Conservation (phyloP, 352 stramenopile genomes). For the Halophytophthora batemanensis region DNA sequence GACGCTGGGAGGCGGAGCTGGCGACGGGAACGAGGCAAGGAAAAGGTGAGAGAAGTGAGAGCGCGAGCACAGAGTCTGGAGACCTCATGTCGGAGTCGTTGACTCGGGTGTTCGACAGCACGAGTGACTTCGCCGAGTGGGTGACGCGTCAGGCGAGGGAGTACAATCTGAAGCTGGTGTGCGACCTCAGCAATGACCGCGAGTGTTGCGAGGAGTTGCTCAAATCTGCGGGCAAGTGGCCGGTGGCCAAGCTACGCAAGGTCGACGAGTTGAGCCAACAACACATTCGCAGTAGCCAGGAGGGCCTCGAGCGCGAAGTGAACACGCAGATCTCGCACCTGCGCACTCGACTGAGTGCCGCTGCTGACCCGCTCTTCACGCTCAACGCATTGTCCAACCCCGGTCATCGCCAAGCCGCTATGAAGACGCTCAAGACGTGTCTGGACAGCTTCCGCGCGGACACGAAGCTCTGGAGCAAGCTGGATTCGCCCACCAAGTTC, state of each 20-base stretch:
- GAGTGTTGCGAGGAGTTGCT: constrained; percentile 29
- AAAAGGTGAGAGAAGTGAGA: no score
- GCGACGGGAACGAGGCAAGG: neutral
- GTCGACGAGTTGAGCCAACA: constrained; percentile 17
- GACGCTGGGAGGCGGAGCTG: neutral
- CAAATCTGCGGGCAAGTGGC: constrained; percentile 27
- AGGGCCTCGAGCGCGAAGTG: constrained; percentile 11
- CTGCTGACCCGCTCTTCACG: constrained; percentile 25
- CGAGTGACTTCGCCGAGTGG: constrained; percentile 32
- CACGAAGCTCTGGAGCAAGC: constrained; percentile 16
- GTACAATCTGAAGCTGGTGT: constrained; percentile 10
- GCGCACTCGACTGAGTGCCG: constrained; percentile 25
- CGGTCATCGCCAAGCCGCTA: constrained; percentile 17
- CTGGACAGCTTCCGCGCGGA: constrained; percentile 23
- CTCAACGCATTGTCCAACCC: constrained; percentile 24
- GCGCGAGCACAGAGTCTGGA: no score
- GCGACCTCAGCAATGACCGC: constrained; percentile 11
- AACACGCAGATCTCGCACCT: constrained; percentile 10
- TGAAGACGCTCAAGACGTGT: constrained; percentile 20
- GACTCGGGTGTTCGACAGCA: constrained; percentile 24
- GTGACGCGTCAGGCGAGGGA: constrained; percentile 19
- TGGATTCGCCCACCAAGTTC: constrained; percentile 28
- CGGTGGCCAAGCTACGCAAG: constrained; percentile 15
- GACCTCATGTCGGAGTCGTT: no score
- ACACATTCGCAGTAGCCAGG: neutral